Conservation (phyloP, 176 grass and related monocot genomes). For the Carex kokanica region DNA sequence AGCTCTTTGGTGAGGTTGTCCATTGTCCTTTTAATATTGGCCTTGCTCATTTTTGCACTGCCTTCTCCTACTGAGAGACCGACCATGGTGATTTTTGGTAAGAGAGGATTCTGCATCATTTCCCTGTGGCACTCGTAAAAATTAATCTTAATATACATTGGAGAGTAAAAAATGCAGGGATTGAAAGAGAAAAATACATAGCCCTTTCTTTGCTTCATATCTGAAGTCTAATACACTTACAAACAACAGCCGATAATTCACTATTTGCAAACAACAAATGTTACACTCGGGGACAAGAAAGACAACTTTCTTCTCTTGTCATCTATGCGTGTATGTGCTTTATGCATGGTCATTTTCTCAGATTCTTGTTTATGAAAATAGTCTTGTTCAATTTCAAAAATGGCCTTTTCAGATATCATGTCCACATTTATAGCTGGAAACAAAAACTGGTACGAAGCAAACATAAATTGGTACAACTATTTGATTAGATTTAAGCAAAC, state of each 20-base stretch:
- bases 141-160: constrained; percentile 20
- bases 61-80: constrained; percentile 77
- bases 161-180: not conserved
- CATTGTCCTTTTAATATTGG: constrained; percentile 82
- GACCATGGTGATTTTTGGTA: constrained; percentile 92
- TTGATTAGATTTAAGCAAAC: not conserved
- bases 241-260: not conserved
- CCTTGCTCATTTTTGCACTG: constrained; percentile 59
- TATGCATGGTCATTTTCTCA: not conserved
- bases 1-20: constrained; percentile 77
- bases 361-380: not conserved
- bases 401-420: not conserved
- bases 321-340: not conserved
- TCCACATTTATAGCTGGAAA: not conserved
- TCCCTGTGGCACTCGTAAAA: not conserved
- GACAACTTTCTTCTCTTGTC: constrained; percentile 4
- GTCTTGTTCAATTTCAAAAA: not conserved
- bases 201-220: not conserved
- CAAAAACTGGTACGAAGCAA: not conserved
- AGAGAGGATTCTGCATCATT: constrained; percentile 49
- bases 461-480: not conserved
- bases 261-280: not conserved
- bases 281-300: not conserved
- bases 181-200: not conserved
- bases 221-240: not conserved